Evolutionary conservation across 2,329 filamentous ascomycete species (phyloP).

Genomic region (Verticillium tricorpus): DNA sequence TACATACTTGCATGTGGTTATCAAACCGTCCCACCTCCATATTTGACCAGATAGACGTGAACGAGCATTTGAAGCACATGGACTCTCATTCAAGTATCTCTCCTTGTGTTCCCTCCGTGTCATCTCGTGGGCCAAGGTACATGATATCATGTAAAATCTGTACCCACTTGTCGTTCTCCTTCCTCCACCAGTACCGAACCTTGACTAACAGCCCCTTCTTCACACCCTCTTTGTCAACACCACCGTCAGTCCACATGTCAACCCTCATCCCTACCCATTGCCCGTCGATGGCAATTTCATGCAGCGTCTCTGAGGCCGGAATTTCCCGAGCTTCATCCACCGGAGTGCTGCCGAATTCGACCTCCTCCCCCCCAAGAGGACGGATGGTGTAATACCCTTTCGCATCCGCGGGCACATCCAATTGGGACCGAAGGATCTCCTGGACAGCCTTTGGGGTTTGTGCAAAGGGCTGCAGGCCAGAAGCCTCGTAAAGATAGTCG

Average conservation of each 20-base stretch:
- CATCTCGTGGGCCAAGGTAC: conserved; percentile 20
- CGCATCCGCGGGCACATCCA: not conserved
- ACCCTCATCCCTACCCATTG: conserved; percentile 23
- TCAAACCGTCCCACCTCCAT: not conserved
- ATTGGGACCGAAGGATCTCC: not conserved
- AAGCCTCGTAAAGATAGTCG: conserved; percentile 15
- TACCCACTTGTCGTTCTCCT: conserved; percentile 12
- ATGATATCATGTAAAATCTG: conserved; percentile 23
- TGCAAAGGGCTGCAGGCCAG: not conserved
- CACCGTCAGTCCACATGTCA: conserved; percentile 20
- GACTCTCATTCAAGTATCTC: conserved; percentile 1
- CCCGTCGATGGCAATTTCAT: conserved; percentile 9
- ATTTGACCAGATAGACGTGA: not conserved
- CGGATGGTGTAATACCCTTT: conserved; percentile 14
- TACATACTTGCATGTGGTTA: too few relatives aligned
- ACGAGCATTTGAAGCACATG: too few relatives aligned
- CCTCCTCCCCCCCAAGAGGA: conserved; percentile 8
- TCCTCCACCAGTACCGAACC: conserved; percentile 24
- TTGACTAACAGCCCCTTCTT: conserved; percentile 17
- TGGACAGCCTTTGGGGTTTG: not conserved
- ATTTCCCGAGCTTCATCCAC: conserved; percentile 11
- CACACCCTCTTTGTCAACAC: not conserved
- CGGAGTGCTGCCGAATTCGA: conserved; percentile 14
- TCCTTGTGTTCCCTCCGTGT: conserved; percentile 15
- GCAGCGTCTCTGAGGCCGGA: conserved; percentile 6